Evolutionary conservation across 441 rosid species (phyloP).

Genomic region (Erysimum pusillum): DNA sequence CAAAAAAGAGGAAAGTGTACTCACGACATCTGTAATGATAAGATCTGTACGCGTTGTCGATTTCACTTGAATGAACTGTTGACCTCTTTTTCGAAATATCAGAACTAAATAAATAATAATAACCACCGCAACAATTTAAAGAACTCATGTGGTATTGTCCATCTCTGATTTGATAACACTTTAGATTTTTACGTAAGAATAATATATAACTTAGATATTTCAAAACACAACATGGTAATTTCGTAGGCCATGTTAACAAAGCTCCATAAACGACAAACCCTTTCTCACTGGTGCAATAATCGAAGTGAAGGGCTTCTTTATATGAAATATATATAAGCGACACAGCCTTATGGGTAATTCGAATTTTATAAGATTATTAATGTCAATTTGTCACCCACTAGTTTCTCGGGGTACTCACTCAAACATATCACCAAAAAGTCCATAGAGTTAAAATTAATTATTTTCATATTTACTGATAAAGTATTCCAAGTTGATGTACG

Average conservation of each 20-base stretch:
- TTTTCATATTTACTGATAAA: neutral
- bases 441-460: neutral
- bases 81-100: conserved; percentile 22
- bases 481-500: conserved; percentile 36
- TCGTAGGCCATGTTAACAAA: conserved; percentile 32
- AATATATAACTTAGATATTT: conserved; percentile 17
- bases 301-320: neutral
- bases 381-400: conserved; percentile 28
- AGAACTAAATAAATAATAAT: conserved; percentile 8
- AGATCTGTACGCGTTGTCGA: conserved; percentile 3
- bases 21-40: conserved; percentile 21
- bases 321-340: conserved; percentile 12
- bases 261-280: conserved; percentile 30
- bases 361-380: conserved; percentile 14
- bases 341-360: conserved; percentile 45
- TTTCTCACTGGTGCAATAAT: conserved; percentile 37
- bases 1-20: conserved; percentile 27
- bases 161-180: conserved; percentile 28
- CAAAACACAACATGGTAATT: conserved; percentile 18
- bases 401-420: conserved; percentile 23
- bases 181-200: neutral
- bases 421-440: conserved; percentile 4
- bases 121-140: conserved; percentile 38
- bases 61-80: conserved; percentile 27
- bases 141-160: conserved; percentile 47